These are phyloP conservation scores for Glonium stellatum DNA, from an alignment of 495 filamentous ascomycete genomes.

Conservation along the genomic window DNA sequence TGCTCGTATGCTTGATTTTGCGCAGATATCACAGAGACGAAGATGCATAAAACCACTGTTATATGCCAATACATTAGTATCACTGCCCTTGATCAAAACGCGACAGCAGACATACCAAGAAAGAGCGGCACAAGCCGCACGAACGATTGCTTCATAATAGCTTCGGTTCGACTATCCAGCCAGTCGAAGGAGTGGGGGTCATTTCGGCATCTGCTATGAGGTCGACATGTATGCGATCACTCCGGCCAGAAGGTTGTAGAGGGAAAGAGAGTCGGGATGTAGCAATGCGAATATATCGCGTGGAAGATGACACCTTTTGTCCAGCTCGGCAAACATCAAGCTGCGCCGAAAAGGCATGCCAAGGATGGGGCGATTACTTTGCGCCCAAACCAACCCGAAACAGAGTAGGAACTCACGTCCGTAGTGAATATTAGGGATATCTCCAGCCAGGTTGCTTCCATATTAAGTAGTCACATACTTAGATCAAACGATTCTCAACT, in stretches of 20 bases:
- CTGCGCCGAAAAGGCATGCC: no score
- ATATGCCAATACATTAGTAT: background rate
- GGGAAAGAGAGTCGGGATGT: background rate
- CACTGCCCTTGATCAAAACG: background rate
- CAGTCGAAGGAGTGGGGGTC: slow-evolving; percentile 7
- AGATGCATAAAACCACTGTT: slow-evolving; percentile 18
- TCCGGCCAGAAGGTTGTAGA: background rate
- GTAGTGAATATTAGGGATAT: no score
- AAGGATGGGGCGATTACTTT: no score
- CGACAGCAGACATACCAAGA: slow-evolving; percentile 12
- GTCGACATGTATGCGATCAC: slow-evolving; percentile 6
- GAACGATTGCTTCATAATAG: slow-evolving; percentile 19
- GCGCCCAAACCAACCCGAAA: no score
- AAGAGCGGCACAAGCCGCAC: slow-evolving; percentile 30
- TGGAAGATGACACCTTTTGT: background rate
- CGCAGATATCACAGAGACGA: slow-evolving; percentile 16
- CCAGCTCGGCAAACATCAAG: no score
- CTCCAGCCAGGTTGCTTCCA: no score
- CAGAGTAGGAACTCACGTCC: no score
- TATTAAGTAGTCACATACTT: no score
- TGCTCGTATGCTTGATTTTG: slow-evolving; percentile 8
- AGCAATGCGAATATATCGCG: background rate
- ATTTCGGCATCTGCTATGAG: slow-evolving; percentile 12
- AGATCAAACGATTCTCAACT: no score
- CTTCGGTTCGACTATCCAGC: background rate